These are phyloP conservation scores for Exophiala dermatitidis DNA, from an alignment of 2,329 filamentous ascomycete species.

Conservation along the genomic window DNA sequence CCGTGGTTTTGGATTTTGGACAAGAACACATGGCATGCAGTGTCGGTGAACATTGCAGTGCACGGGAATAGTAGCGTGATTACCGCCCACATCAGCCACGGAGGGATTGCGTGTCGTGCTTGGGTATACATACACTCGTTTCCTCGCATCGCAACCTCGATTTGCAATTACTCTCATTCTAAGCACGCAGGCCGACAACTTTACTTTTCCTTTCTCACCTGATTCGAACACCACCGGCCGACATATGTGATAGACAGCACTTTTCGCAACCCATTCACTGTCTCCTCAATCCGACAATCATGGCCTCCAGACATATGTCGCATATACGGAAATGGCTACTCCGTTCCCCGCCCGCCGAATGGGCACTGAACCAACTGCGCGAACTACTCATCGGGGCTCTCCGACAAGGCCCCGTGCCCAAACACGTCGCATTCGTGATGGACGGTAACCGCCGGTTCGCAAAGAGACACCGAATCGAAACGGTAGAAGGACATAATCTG, in stretches of 20 bases:
- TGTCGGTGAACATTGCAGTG: too few relatives aligned
- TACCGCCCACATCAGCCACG: neutral
- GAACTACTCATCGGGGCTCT: slow-evolving; percentile 83
- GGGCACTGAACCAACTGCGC: slow-evolving; percentile 68
- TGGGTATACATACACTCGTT: neutral
- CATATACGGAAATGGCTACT: slow-evolving; percentile 64
- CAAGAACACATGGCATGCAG: too few relatives aligned
- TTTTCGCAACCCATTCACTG: neutral
- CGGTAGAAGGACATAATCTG: slow-evolving; percentile 88
- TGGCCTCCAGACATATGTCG: slow-evolving; percentile 10
- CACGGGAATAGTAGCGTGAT: too few relatives aligned
- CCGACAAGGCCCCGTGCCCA: slow-evolving; percentile 82
- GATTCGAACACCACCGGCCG: too few relatives aligned
- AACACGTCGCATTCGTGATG: slow-evolving; percentile 99
- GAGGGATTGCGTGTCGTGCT: neutral
- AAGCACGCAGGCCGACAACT: too few relatives aligned
- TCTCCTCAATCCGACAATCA: neutral
- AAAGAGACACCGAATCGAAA: slow-evolving; percentile 83
- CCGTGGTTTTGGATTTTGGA: too few relatives aligned
- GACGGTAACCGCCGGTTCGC: slow-evolving; percentile 95
- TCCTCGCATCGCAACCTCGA: neutral
- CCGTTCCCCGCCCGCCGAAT: slow-evolving; percentile 85
- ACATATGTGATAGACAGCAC: too few relatives aligned
- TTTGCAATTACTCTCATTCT: too few relatives aligned
- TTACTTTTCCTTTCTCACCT: too few relatives aligned